Base-by-base conservation (phyloP, 2,329 filamentous ascomycete genomes). In the Ceratocystis eucalypticola region DNA sequence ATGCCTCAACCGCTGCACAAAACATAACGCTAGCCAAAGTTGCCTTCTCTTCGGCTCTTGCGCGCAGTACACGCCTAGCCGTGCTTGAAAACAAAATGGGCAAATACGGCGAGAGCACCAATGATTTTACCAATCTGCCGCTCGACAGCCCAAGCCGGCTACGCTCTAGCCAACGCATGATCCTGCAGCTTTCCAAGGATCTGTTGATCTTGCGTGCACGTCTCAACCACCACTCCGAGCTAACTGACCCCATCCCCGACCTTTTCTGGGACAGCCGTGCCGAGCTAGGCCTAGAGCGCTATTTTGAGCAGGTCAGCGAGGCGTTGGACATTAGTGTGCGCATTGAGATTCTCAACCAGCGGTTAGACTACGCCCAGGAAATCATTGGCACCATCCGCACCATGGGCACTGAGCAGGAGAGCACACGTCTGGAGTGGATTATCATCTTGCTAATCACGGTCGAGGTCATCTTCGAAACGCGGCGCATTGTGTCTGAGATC, bases 341-440 rank as follows among this genome's bases (percentile, higher is more conserved):
- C 63, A 97, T 97, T 77, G 89, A 89, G 72, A 86, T 90, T 20
- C 77, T 97, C 71, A 99, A 99, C 74, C 90, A 96, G 77, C 96
- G 96, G 78, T 95, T 99, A 84, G 93, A 96, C 73, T 97, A 99
- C 74, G 94, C 93, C 0, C 89, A 94, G 72, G 93, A 97, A 75
- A 96, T 96, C 74, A 91, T 94, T 5, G 89, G 82, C 64, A 92
- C 97, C 17, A 77, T 97, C 69, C 82, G 94, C 67, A 91, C 96
- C 75, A 86, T 92, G 73, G 81, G 95, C 66, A 95, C 89, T 73
- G 92, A 97, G 79, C 91, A 90, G 74, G 91, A 97, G 73, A 88
- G 90, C 17, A 84, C 92, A 37, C 82, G 90, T 66, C 80, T 99
- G 10, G 94, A 97, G 77, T 93, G 90, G 88, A 95, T 95, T 71